Conservation (phyloP, 768 basidiomycete species). For the Steccherinum ochraceum region DNA sequence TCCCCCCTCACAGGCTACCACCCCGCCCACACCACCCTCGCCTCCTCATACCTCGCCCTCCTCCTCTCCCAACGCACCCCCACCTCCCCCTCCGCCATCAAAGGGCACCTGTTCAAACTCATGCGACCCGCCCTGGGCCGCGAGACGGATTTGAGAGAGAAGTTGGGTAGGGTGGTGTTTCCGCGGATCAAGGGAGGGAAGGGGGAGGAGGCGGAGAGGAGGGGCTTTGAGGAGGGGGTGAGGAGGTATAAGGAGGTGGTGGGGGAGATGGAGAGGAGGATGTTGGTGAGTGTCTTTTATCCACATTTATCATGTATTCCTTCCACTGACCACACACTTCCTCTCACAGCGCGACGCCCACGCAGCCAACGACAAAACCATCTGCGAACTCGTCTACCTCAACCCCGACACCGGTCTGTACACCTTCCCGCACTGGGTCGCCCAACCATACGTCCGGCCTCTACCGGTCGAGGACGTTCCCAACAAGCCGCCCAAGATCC, state of each 20-base stretch:
- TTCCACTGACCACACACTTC: background rate
- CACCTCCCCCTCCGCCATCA: conserved; percentile 71
- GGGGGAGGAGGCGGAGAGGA: conserved; percentile 15
- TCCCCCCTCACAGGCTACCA: conserved; percentile 31
- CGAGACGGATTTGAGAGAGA: conserved; percentile 68
- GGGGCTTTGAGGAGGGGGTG: conserved; percentile 27
- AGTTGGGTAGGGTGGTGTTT: conserved; percentile 46
- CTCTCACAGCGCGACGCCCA: conserved; percentile 41
- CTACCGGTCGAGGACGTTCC: conserved; percentile 11
- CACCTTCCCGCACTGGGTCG: conserved; percentile 60
- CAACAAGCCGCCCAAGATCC: background rate
- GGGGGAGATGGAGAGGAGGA: conserved; percentile 49
- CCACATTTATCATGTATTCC: background rate
- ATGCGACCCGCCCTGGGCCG: conserved; percentile 67
- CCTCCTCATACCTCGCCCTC: conserved; percentile 82
- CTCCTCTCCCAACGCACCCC: conserved; percentile 63
- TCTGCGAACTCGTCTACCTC: conserved; percentile 32
- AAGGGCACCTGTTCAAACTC: conserved; percentile 91
- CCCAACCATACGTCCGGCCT: conserved; percentile 65
- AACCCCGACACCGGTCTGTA: conserved; percentile 45
- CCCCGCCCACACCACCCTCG: conserved; percentile 57
- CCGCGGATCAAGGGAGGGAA: conserved; percentile 10
- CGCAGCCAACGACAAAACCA: conserved; percentile 22
- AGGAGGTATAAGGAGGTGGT: conserved; percentile 48
- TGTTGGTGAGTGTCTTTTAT: conserved; percentile 35